These are phyloP conservation scores for Thalassiosira ordinaria DNA, from an alignment of 352 stramenopile genomes.

Conservation along the genomic window DNA sequence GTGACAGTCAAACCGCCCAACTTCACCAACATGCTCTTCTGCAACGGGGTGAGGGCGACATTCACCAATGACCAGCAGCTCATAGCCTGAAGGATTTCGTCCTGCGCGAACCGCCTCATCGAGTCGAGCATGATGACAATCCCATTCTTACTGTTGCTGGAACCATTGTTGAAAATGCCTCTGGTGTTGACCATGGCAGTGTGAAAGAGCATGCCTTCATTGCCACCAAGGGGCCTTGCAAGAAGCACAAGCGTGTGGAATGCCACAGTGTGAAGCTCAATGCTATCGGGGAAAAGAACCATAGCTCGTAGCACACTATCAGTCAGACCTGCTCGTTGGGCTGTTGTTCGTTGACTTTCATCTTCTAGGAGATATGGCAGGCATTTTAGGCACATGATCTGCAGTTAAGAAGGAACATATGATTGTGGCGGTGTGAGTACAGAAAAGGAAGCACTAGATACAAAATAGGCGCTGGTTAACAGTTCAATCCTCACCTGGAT, in stretches of 20 bases:
- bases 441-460: not conserved
- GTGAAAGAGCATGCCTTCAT: conserved; percentile 85
- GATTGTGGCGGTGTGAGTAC: not conserved
- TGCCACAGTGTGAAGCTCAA: conserved; percentile 74
- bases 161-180: conserved; percentile 68
- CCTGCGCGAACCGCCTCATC: conserved; percentile 77
- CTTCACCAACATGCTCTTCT: conserved; percentile 82
- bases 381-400: conserved; percentile 80
- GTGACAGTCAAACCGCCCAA: conserved; percentile 81
- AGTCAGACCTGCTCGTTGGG: conserved; percentile 71
- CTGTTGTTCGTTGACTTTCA: conserved; percentile 76
- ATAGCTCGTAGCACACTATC: conserved; percentile 80
- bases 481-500: conserved; percentile 61
- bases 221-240: conserved; percentile 77
- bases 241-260: conserved; percentile 86
- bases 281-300: conserved; percentile 77
- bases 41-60: conserved; percentile 81
- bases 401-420: not conserved
- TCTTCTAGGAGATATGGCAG: conserved; percentile 78
- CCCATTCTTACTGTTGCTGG: conserved; percentile 65
- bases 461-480: not conserved
- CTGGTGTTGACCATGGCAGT: conserved; percentile 72
- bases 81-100: conserved; percentile 84
- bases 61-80: conserved; percentile 89
- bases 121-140: conserved; percentile 85